Percentiles rank a stretch among this genome's conserved stretches.
Evolutionary conservation across 1,139 yeast species (phyloP).

Genomic region (Spencermartinsiella ligniputridi): DNA sequence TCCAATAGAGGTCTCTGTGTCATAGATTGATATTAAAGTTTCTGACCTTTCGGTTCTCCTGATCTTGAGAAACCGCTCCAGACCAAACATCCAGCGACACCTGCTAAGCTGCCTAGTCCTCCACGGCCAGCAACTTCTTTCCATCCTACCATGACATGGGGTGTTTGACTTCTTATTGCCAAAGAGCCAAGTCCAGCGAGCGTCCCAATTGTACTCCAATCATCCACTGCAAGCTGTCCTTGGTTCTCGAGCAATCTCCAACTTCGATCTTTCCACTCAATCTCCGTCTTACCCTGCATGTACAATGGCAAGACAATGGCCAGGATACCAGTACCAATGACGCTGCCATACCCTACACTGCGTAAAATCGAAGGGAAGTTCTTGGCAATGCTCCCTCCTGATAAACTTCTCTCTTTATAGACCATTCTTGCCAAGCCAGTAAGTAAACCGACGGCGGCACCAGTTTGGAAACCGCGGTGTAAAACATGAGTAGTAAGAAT

Average conservation of each 20-base stretch:
- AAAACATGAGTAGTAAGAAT: not conserved
- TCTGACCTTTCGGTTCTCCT: not conserved
- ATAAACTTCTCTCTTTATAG: not conserved
- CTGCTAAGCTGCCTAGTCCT: not conserved
- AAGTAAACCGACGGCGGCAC: not conserved
- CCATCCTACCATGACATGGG: not conserved
- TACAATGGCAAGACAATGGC: not conserved
- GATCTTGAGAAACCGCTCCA: not conserved
- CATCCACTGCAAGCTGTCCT: not conserved
- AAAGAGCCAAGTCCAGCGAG: not conserved
- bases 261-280: constrained; percentile 1
- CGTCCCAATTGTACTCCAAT: not conserved
- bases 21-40: too few species aligned
- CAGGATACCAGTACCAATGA: not conserved
- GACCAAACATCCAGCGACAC: not conserved
- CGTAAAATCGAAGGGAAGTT: not conserved
- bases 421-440: not conserved
- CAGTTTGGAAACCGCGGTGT: not conserved
- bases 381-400: not conserved
- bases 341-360: not conserved
- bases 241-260: not conserved
- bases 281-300: not conserved
- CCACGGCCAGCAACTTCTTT: not conserved
- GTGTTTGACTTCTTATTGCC: not conserved
- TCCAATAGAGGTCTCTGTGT: too few species aligned